These are phyloP conservation scores for Odontarrhena argentea DNA, from an alignment of 345 rosid species.

Conservation along the genomic window DNA sequence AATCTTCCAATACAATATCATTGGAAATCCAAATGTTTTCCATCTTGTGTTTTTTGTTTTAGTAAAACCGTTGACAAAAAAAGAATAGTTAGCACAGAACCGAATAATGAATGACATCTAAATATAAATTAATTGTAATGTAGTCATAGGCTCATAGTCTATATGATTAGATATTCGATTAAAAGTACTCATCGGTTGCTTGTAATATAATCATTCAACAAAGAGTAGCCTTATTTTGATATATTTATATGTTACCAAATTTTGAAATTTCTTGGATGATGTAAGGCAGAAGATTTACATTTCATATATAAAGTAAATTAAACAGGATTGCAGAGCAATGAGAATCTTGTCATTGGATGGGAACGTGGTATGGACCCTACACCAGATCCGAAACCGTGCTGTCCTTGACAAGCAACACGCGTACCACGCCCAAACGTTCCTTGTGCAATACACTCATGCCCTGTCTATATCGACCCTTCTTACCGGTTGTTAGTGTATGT, in stretches of 20 bases:
- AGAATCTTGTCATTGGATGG: not conserved
- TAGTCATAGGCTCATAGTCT: not conserved
- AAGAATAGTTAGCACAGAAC: too few relatives aligned
- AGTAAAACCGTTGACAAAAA: too few relatives aligned
- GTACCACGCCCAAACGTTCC: conserved; percentile 3
- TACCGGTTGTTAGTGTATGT: too few relatives aligned
- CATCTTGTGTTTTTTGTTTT: too few relatives aligned
- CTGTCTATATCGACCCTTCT: too few relatives aligned
- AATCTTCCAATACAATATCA: too few relatives aligned
- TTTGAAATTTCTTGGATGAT: conserved; percentile 13
- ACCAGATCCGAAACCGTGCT: not conserved
- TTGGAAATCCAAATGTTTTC: too few relatives aligned
- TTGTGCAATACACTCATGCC: not conserved
- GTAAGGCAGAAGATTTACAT: not conserved
- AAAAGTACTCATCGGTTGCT: conserved; percentile 6
- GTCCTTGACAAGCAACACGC: not conserved
- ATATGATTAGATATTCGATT: conserved; percentile 5
- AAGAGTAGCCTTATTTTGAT: not conserved
- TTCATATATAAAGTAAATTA: not conserved
- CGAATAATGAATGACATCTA: too few relatives aligned
- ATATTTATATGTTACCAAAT: not conserved
- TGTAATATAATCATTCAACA: conserved; percentile 14
- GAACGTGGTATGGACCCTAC: not conserved
- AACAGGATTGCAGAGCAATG: not conserved
- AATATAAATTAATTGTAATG: not conserved